Evolutionary conservation across 306 rosid genomes (phyloP).

Genomic region (Arachis stenosperma): DNA sequence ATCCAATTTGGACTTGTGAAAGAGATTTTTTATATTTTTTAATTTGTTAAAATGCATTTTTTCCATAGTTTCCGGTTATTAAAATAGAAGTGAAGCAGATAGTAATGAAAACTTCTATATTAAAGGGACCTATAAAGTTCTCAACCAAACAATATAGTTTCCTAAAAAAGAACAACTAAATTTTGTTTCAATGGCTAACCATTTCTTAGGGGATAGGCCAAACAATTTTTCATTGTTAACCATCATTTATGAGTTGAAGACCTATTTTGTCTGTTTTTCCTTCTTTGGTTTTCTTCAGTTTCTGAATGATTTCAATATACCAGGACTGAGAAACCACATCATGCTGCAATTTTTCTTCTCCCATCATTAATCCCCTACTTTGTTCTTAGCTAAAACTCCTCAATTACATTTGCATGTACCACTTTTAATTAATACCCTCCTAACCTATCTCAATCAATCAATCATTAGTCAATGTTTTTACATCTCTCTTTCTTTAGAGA

Average conservation of each 20-base stretch:
- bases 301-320: constrained; percentile 35
- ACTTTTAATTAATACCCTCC: neutral
- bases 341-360: neutral
- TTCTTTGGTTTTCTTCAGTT: constrained; percentile 40
- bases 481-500: neutral
- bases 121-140: constrained; percentile 47
- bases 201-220: constrained; percentile 39
- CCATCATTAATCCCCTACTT: constrained; percentile 20
- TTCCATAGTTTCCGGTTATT: constrained; percentile 32
- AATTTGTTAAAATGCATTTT: neutral
- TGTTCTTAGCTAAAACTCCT: constrained; percentile 12
- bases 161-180: constrained; percentile 48
- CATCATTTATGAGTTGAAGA: constrained; percentile 32
- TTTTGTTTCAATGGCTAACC: constrained; percentile 43
- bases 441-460: neutral
- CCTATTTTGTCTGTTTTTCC: constrained; percentile 42
- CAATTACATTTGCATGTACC: constrained; percentile 4
- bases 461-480: neutral
- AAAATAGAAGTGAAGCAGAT: constrained; percentile 41
- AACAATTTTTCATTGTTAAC: constrained; percentile 21
- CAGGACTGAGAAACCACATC: constrained; percentile 9
- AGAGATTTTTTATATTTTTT: neutral
- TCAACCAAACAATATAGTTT: constrained; percentile 40
- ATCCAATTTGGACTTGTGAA: constrained; percentile 4
- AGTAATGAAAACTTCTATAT: constrained; percentile 41